These are phyloP conservation scores for Aspergillus luchuensis DNA, from an alignment of 2,329 filamentous ascomycete genomes.

Conservation along the genomic window DNA sequence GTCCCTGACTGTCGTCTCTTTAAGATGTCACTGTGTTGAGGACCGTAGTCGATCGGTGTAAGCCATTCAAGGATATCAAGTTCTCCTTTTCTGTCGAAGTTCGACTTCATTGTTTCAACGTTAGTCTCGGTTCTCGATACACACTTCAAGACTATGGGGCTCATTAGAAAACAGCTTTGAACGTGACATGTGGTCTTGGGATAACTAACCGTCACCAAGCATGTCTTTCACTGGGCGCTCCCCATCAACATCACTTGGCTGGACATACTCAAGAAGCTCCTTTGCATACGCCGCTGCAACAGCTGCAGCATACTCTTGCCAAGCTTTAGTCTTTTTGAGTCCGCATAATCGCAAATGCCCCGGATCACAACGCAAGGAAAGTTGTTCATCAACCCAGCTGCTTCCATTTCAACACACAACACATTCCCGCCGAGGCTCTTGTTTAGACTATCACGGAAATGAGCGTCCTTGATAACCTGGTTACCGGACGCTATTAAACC, in stretches of 20 bases:
- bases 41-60: not conserved
- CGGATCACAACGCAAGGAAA: conserved; percentile 16
- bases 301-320: conserved; percentile 21
- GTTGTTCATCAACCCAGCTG: not conserved
- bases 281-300: conserved; percentile 22
- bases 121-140: too few species aligned
- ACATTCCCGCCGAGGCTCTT: too few species aligned
- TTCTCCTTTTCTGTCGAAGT: too few species aligned
- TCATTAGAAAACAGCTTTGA: not conserved
- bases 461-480: too few species aligned
- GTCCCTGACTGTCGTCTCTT: not conserved
- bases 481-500: too few species aligned
- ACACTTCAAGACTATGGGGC: too few species aligned
- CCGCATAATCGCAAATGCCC: conserved; percentile 20
- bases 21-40: not conserved
- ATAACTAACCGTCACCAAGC: not conserved
- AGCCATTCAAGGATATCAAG: not conserved
- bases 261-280: conserved; percentile 14
- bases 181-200: not conserved
- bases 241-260: not conserved
- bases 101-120: too few species aligned
- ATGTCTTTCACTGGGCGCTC: not conserved
- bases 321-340: conserved; percentile 17
- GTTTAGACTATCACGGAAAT: too few species aligned
- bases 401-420: conserved; percentile 19